Conservation (phyloP, 805 yeast genomes). For the Barnettozyma populi region DNA sequence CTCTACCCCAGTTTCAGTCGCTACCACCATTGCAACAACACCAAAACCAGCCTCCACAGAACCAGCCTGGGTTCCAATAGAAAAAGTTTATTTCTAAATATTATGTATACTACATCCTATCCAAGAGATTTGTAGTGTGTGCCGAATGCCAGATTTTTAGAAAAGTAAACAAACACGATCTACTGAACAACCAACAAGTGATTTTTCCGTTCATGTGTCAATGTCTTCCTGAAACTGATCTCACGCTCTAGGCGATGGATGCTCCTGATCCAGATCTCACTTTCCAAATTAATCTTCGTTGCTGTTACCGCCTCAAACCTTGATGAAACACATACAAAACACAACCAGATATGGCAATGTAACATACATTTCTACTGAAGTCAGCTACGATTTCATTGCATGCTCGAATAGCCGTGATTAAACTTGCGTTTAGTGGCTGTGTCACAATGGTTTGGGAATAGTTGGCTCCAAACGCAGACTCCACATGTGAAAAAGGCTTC, state of each 20-base stretch:
- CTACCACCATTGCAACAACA: slow-evolving; percentile 5
- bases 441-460: not conserved
- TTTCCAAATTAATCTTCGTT: no score
- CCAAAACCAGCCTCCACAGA: slow-evolving; percentile 3
- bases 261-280: no score
- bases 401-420: not conserved
- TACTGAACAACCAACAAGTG: no score
- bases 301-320: not conserved
- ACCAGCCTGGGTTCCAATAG: not conserved
- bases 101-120: not conserved
- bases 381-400: not conserved
- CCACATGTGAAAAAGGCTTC: not conserved
- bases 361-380: not conserved
- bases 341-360: not conserved
- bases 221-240: no score
- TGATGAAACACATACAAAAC: not conserved
- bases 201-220: no score
- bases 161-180: no score
- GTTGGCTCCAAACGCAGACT: not conserved
- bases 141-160: no score
- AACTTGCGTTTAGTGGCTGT: not conserved
- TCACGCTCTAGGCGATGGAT: no score
- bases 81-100: not conserved
- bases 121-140: not conserved
- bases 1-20: slow-evolving; percentile 4